phyloP scores from a whole-genome alignment of 2,329 filamentous ascomycete species.

The Samsoniella hepiali region DNA sequence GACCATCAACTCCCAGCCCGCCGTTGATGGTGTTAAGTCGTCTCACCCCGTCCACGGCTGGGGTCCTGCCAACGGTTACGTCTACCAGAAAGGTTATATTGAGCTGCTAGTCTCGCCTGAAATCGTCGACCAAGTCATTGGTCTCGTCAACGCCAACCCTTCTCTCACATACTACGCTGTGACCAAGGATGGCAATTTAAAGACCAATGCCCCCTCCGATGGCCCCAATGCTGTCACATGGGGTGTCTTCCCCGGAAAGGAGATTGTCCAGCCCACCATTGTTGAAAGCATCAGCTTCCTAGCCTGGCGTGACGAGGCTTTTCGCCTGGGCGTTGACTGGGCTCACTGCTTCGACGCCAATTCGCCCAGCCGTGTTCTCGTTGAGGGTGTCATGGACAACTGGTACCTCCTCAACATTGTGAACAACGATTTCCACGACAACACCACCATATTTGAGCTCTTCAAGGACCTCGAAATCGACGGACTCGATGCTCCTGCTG shows the following conservation, averaged over 20 bases:
- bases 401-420: constrained; percentile 98
- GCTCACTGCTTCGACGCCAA: constrained; percentile 79
- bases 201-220: constrained; percentile 79
- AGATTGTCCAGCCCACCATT: constrained; percentile 99
- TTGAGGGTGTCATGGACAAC: constrained; percentile 78
- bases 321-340: constrained; percentile 89
- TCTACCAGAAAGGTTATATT: constrained; percentile 97
- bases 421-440: constrained; percentile 94
- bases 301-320: constrained; percentile 98
- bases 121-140: constrained; percentile 72
- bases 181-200: constrained; percentile 75
- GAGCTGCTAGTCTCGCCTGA: constrained; percentile 84
- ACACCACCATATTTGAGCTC: constrained; percentile 75
- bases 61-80: constrained; percentile 92
- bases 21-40: constrained; percentile 87
- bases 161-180: constrained; percentile 94
- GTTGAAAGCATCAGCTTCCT: constrained; percentile 97
- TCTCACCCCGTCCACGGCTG: constrained; percentile 85
- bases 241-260: constrained; percentile 98
- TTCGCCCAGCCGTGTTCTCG: constrained; percentile 73
- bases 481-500: constrained; percentile 50
- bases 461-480: constrained; percentile 75
- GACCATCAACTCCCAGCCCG: constrained; percentile 96
- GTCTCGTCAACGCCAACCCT: constrained; percentile 71
- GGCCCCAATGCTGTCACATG: constrained; percentile 98